Evolutionary conservation across 345 rosid genomes (phyloP), one percentile per base, ranked within the genome.

Genomic region (Camelina sativa): DNA sequence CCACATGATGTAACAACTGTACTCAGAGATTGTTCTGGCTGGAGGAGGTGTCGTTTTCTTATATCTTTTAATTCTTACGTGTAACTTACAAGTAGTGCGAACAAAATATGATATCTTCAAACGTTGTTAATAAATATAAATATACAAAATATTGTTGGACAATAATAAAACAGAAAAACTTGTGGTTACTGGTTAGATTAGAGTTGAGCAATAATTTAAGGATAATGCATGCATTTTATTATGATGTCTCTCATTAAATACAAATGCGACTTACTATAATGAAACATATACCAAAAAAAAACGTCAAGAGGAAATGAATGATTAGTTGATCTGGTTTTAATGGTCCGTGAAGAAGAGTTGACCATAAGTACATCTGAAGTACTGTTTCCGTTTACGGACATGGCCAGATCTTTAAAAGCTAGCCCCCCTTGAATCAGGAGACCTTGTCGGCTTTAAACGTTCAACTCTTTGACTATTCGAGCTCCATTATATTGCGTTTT

Each of bases 351-450:
- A 62, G 51, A 38, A 23, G 20, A 62, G 66, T 62, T 62, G 35
- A 62, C 66, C 37, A 41, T 7, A 13, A 62, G 79, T 69, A 76
- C 75, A 69, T 44, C 70, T 44, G 17, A 76, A 54, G 80, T 69
- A 69, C 65, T 76, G 56, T 76, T 76, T 76, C 65, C 70, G n/a
- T 23, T 44, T 62, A 62, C 70, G 80, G 75, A 76, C 70, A 62
- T 62, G 74, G 67, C 37, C 79, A 60, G 78, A 67, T 40, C 54
- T 67, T 25, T 38, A 8, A 44, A 13, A 32, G 17, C 57, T 34
- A 34, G 0, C 0, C 37, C 37, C 8, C 30, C 55, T 30, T 73
- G 25, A 67, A 75, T 17, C 48, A 40, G 62, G 56, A 75, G 56
- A 76, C 79, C 52, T 62, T 76, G 79, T 76, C 79, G 63, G 69